Conservation (phyloP, 805 yeast species). For the Candida xiaguanensis region DNA sequence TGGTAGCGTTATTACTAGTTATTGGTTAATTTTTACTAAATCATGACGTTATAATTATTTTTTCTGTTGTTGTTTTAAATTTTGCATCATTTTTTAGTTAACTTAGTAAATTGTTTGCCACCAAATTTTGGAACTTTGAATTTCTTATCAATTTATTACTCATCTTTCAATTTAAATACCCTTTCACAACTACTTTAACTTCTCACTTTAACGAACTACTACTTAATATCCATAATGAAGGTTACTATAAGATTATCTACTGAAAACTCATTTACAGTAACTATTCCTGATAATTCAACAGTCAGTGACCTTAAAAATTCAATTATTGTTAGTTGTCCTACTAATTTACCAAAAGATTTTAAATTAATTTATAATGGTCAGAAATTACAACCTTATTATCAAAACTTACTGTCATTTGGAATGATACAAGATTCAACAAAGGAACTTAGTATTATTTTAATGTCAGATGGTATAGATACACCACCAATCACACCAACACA, state of each 20-base stretch:
- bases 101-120: too few species aligned
- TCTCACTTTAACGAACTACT: not conserved
- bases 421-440: conserved; percentile 11
- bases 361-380: conserved; percentile 39
- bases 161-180: not conserved
- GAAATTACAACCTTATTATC: conserved; percentile 28
- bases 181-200: not conserved
- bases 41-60: not conserved
- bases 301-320: conserved; percentile 48
- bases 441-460: conserved; percentile 21
- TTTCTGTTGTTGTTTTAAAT: not conserved
- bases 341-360: conserved; percentile 32
- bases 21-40: too few species aligned
- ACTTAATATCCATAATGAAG: conserved; percentile 33
- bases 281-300: conserved; percentile 50
- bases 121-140: not conserved
- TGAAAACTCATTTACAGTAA: conserved; percentile 41
- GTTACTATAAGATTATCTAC: conserved; percentile 47
- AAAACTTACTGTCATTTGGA: conserved; percentile 20
- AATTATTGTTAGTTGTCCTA: conserved; percentile 39
- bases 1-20: too few species aligned
- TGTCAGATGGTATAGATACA: conserved; percentile 25
- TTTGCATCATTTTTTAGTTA: not conserved
- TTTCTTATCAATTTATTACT: not conserved
- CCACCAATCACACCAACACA: conserved; percentile 14